Base-by-base conservation (phyloP, 106 monocot genomes). In the Acanthochlamys bracteata region DNA sequence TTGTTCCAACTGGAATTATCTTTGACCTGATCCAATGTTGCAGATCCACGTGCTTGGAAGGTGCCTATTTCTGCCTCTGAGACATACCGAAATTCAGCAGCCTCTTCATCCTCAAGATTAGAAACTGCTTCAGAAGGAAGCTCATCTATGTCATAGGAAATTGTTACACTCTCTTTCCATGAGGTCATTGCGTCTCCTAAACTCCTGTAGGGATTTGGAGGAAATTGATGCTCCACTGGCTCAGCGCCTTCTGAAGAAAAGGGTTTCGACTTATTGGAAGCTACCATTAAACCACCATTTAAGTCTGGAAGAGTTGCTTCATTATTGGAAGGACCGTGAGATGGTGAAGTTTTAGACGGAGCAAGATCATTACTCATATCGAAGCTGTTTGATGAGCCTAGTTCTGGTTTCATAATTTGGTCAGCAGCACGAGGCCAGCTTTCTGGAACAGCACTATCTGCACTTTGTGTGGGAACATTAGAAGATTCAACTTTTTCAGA, bases 101-200 rank as follows among this genome's bases (percentile, higher is more conserved):
- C 84, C 69, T 59, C 52, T 25, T 79, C 74, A 71, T 84, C 77
- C 39, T 67, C 71, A 27, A 69, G 23, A 56, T 75, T 61, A 24
- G 82, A 75, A 63, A 46, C 53, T 20, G 54, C 55, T 11, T 70
- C 74, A 51, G 46, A 49, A 53, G 74, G 72, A 63, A 60, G 26
- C 40, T 90, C 89, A 24, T 82, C 81, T 1, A 68, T 22, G 68
- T 87, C 87, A 69, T 57, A 69, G 11, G 87, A 80, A 17, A 95
- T 73, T 58, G 75, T 75, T 54, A 87, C 90, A 64, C 84, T 79
- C 69, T 95, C 90, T 78, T 90, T 90, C 90, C 86, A 95, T 23
- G 79, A 79, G 55, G 78, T 67, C 75, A 95, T 57, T 25, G 90
- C 95, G 78, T 95, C 80, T 4, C 84, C 90, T 25, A 90, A 54